Evolutionary conservation across 495 filamentous ascomycete species (phyloP), one percentile per base, ranked within the genome.

Genomic region (Hypoxylon fragiforme): DNA sequence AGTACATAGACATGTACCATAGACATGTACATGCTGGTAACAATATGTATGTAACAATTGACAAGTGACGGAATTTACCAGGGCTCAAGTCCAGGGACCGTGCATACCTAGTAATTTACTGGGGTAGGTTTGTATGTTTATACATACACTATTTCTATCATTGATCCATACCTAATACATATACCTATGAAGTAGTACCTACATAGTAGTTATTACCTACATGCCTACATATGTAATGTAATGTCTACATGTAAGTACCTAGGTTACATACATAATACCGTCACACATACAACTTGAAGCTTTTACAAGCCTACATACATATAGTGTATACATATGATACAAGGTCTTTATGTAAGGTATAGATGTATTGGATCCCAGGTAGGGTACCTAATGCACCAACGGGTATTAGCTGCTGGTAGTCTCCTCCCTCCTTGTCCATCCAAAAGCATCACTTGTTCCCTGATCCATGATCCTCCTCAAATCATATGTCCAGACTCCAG

Each of bases 381-480:
- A 51, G 24, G 47, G 48, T 48, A 62, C 30, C 21, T 40, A 19
- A 53, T 48, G 52, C 47, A 53, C 36, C 36, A 32, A 26, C 26
- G 8, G 13, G 28, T 50, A 45, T 51, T 15, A 41, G 46, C 44
- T 44, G 50, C 24, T 45, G 14, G 35, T 36, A 36, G 42, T 24
- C 44, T 45, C 41, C 35, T 56, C 38, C 42, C 36, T 50, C 45
- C 46, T 42, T 44, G 49, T 43, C 14, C 36, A 35, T 53, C 19
- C 47, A 9, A 9, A 3, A 39, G 21, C 20, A 28, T 44, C 39
- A 13, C 52, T 44, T 35, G 57, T 52, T 47, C 58, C 47, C 34
- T 62, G 58, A 57, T 44, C 58, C 58, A 62, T 62, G 51, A 56
- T 52, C 58, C 47, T 51, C 48, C 37, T 52, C 47, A 44, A 16